Evolutionary conservation across 78 protist species (phyloP).

Genomic region (Dictyostelium firmibasis): DNA sequence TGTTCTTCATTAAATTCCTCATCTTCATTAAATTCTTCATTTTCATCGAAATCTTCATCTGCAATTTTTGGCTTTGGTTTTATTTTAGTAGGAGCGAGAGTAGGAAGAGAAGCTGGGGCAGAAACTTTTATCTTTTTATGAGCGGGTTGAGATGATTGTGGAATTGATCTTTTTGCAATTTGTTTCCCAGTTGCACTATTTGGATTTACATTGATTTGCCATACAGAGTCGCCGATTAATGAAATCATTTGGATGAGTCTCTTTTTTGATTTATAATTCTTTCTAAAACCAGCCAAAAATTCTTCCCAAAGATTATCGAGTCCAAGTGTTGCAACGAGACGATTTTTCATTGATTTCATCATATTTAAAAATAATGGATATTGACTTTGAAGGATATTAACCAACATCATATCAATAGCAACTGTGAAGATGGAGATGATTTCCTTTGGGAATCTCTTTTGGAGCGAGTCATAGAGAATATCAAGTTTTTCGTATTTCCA

Average conservation of each 20-base stretch:
- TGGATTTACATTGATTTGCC: slow-evolving; percentile 47
- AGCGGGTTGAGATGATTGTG: neutral
- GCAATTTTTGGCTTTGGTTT: neutral
- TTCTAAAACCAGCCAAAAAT: slow-evolving; percentile 59
- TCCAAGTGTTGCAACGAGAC: slow-evolving; percentile 40
- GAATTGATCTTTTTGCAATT: neutral
- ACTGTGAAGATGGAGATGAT: slow-evolving; percentile 33
- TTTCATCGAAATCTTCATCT: no score
- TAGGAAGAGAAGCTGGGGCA: neutral
- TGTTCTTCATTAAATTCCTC: neutral
- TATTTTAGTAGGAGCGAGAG: no score
- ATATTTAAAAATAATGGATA: slow-evolving; percentile 50
- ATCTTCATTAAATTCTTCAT: neutral
- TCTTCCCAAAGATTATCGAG: slow-evolving; percentile 17
- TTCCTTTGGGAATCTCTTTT: slow-evolving; percentile 55
- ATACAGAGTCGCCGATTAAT: slow-evolving; percentile 73
- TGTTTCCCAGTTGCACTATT: neutral
- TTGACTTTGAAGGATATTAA: slow-evolving; percentile 73
- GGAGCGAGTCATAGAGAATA: slow-evolving; percentile 35
- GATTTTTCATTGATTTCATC: slow-evolving; percentile 62
- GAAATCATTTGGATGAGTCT: slow-evolving; percentile 76
- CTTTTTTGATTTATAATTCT: slow-evolving; percentile 69
- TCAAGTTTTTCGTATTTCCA: slow-evolving; percentile 34
- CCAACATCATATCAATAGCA: slow-evolving; percentile 66
- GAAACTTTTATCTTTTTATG: neutral